Evolutionary conservation across 345 rosid genomes (phyloP).

Genomic region (Salix udensis): DNA sequence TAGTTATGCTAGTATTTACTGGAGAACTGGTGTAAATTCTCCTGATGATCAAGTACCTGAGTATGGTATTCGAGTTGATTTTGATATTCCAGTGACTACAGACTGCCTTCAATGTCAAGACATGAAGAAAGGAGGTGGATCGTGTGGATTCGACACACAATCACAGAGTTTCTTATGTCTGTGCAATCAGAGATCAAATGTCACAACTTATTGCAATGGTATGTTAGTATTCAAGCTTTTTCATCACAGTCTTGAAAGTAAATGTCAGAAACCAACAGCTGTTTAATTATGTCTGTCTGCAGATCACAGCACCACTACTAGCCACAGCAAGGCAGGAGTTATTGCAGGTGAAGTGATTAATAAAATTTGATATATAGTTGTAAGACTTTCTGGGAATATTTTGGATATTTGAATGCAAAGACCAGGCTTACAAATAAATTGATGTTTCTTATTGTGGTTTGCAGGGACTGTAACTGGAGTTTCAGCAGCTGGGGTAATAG

Average conservation of each 20-base stretch:
- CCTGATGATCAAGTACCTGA: slow-evolving; percentile 69
- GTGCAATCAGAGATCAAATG: slow-evolving; percentile 50
- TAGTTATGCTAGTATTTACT: slow-evolving; percentile 71
- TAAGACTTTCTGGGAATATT: not conserved
- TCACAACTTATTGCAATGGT: slow-evolving; percentile 72
- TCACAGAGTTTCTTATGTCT: slow-evolving; percentile 64
- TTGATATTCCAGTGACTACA: slow-evolving; percentile 70
- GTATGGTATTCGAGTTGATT: slow-evolving; percentile 80
- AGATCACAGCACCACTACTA: slow-evolving; percentile 36
- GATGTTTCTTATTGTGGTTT: not conserved
- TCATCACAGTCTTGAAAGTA: not conserved
- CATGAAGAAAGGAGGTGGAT: slow-evolving; percentile 61
- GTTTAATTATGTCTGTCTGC: slow-evolving; percentile 3
- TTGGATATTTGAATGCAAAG: not conserved
- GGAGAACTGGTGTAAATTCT: slow-evolving; percentile 58
- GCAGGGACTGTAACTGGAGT: slow-evolving; percentile 70
- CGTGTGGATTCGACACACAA: slow-evolving; percentile 62
- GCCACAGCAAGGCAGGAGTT: slow-evolving; percentile 38
- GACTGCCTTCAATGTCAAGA: slow-evolving; percentile 83
- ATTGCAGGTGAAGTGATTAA: slow-evolving; percentile 43
- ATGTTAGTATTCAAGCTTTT: not conserved
- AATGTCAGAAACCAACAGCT: not conserved
- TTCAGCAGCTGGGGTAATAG: slow-evolving; percentile 69
- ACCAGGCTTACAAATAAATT: not conserved
- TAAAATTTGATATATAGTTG: not conserved